Base-by-base conservation (phyloP, 306 rosid genomes). In the Ziziphus jujuba region DNA sequence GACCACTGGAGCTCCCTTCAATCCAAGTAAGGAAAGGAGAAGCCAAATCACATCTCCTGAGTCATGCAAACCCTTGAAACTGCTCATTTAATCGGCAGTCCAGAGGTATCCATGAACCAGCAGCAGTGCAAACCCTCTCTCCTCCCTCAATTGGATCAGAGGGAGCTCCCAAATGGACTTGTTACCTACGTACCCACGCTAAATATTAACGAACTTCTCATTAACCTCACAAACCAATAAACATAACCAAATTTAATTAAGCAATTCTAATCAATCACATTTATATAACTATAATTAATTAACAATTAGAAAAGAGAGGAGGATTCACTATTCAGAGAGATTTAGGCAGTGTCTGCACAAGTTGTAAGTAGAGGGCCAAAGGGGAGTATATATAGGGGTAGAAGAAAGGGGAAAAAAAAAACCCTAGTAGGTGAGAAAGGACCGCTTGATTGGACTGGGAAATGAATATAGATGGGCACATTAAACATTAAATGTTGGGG, bases 101-200 rank as follows among this genome's bases (percentile, higher is more conserved):
- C 71, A 79, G 54, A 65, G 83, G 83, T 36, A 70, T 74, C 72
- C 83, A 79, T 74, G 80, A 79, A 56, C 54, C 55, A 74, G 83
- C 73, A 74, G 83, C 48, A 13, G 83, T 45, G 56, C 34, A 50
- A 5, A 45, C 80, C 70, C 35, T 59, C 76, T 35, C 70, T 65
- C 68, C 33, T 14, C 53, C 76, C 73, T 55, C n/a, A 3, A 65
- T 79, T 74, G 80, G 24, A 74, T 22, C 73, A 28, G 70, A 74
- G 75, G 80, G 63, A 79, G 80, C 83, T 74, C 83, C 79, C 38
- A 16, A 31, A 15, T 15, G 5, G 21, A 0, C 22, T n/a, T n/a
- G n/a, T 17, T 50, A 16, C 55, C 7, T 5, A 16, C 23, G 5
- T 15, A 7, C 0, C 9, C 52, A 9, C 52, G 4, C n/a, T 49